Base-by-base conservation (phyloP, 1,284 basidiomycete genomes). In the Mycena sp. region DNA sequence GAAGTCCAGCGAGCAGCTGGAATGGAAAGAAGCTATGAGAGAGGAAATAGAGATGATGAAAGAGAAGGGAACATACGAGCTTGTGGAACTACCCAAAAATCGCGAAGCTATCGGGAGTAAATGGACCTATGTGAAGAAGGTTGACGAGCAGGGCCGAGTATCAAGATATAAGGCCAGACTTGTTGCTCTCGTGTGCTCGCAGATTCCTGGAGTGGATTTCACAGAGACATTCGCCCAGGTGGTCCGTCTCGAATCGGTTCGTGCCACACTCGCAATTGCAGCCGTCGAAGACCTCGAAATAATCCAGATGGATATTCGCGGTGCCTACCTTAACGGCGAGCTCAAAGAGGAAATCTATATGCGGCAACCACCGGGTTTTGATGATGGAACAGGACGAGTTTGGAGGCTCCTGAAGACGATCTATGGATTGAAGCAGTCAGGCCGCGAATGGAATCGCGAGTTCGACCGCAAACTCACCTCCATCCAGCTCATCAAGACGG, bases 271-370 rank as follows among this genome's bases (percentile, higher is more conserved):
- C 2, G 70, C 73, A 0, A 52, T 77, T 3, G 76, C 74, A 11
- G 63, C 67, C n/a, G 16, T 38, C 11, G 44, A 65, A 23, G 70
- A 71, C 26, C 62, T 75, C 45, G 65, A 74, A 43, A 56, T 75
- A 0, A 58, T 71, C 3, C 68, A 69, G 30, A 63, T 79, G 7
- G 78, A 71, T 56, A 67, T 84, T 0, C 73, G 72, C 9, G 73
- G 72, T 0, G 76, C 76, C 0, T 82, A 76, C 63, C 74, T 82
- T 1, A 77, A 81, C 59, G 74, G 70, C 0, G 64, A 69, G 1
- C 72, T 82, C 0, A 69, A 78, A 17, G 78, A 83, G 45, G 73
- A 78, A 29, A 73, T 82, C 11, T 81, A 78, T 44, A 81, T 82
- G 78, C 37, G 49, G 0, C 76, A 79, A 43, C 78, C 74, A 0